Evolutionary conservation across 139 green algal genomes (phyloP).

Genomic region (Volvox africanus): DNA sequence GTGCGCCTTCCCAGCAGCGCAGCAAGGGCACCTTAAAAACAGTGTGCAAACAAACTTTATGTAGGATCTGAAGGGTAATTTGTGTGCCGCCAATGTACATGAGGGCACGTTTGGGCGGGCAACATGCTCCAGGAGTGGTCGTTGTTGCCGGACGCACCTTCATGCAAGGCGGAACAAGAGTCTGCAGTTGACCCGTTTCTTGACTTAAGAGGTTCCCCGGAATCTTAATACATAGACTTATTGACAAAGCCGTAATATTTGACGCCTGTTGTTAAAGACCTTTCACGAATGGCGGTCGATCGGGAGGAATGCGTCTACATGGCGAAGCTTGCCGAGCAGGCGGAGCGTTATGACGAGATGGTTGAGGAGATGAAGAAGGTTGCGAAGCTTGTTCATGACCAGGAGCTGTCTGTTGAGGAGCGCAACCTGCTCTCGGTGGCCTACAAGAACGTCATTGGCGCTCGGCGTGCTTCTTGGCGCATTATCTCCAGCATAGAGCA

Average conservation of each 20-base stretch:
- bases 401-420: slow-evolving; percentile 98
- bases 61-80: too few relatives aligned
- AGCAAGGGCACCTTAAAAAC: too few relatives aligned
- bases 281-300: slow-evolving; percentile 36
- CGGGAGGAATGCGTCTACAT: slow-evolving; percentile 53
- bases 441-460: slow-evolving; percentile 99
- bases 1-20: too few relatives aligned
- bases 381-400: slow-evolving; percentile 87
- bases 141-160: too few relatives aligned
- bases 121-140: too few relatives aligned
- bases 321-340: slow-evolving; percentile 98
- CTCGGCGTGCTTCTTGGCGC: slow-evolving; percentile 85
- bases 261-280: neutral
- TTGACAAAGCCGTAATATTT: neutral
- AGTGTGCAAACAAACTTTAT: too few relatives aligned
- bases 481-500: slow-evolving; percentile 99
- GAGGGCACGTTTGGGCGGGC: too few relatives aligned
- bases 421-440: slow-evolving; percentile 98
- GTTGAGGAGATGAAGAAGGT: slow-evolving; percentile 98
- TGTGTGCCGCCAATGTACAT: too few relatives aligned
- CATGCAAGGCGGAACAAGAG: too few relatives aligned
- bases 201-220: neutral
- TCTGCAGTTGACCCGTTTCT: neutral
- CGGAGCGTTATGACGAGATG: slow-evolving; percentile 95
- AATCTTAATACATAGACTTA: neutral